These are phyloP conservation scores for Quercus aquifolioides DNA, from an alignment of 306 rosid species.

Conservation along the genomic window DNA sequence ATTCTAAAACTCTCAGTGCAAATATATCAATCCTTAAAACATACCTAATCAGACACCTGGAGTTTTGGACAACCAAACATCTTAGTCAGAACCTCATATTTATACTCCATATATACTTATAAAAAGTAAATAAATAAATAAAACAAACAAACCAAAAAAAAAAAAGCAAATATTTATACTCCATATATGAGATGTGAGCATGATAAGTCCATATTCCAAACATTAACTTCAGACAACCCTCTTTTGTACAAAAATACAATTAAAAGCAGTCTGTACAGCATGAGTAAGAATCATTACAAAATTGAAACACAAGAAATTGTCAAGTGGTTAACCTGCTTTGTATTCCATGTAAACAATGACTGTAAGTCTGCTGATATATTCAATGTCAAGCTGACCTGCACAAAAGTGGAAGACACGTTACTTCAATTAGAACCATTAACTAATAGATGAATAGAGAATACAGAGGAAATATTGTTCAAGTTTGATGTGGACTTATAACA, in stretches of 20 bases:
- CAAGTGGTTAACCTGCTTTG: slow-evolving; percentile 75
- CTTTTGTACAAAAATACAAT: neutral
- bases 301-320: neutral
- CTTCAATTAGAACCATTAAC: no score
- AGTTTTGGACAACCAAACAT: neutral
- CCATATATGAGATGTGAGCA: neutral
- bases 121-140: no score
- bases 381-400: no score
- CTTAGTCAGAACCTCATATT: neutral
- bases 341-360: slow-evolving; percentile 99
- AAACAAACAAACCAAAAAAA: no score
- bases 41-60: no score
- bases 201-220: neutral
- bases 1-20: no score
- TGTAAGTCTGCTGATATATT: no score
- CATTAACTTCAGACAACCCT: neutral
- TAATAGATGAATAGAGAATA: neutral
- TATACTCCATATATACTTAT: neutral
- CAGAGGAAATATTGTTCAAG: neutral
- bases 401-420: no score
- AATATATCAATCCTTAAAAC: no score
- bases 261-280: neutral
- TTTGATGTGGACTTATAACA: neutral
- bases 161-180: neutral
- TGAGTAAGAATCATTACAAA: neutral